Base-by-base conservation (phyloP, 345 rosid species). In the Salix koriyanagi region DNA sequence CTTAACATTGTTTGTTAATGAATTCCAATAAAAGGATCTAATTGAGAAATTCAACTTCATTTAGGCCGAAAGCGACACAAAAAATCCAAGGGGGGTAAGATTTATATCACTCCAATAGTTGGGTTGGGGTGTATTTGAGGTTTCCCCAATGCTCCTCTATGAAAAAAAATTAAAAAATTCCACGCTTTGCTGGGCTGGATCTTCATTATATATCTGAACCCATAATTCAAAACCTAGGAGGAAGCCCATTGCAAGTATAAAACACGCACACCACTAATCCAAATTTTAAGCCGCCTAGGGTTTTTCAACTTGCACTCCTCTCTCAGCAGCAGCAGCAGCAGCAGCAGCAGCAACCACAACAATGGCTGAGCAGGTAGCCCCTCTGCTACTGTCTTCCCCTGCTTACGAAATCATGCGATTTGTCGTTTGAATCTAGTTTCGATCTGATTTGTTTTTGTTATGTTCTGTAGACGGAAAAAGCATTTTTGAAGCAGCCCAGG, bases 401-500 rank as follows among this genome's bases (percentile, higher is more conserved):
- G 16, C 28, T 15, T n/a, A 23, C 39, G 28, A 21, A 21, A n/a
- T 25, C 14, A n/a, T 37, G 4, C 13, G 14, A 7, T 0, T 7
- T 12, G 6, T 36, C 44, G 13, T 36, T 36, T 11, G 21, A 8
- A 37, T 67, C 25, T 18, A 18, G 7, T 41, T 41, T 67, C 48
- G 16, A 68, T 68, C 54, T 41, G 50, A 39, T 71, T 21, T 34
- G 37, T n/a, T n/a, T 34, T n/a, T 19, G 6, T 3, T 30, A n/a
- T 71, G 19, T 34, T 25, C 36, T 48, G 36, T 32, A 46, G 41
- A 32, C 39, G 39, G 95, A 91, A 87, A 92, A 89, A 81, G 97
- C 96, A 37, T 92, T 90, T 70, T 79, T 92, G 78, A 92, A 92
- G 94, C 97, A 92, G 81, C 97, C 97, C 58, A 92, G 90, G 80